phyloP scores from a whole-genome alignment of 768 basidiomycete genomes.

The Tricholoma bakamatsutake region DNA sequence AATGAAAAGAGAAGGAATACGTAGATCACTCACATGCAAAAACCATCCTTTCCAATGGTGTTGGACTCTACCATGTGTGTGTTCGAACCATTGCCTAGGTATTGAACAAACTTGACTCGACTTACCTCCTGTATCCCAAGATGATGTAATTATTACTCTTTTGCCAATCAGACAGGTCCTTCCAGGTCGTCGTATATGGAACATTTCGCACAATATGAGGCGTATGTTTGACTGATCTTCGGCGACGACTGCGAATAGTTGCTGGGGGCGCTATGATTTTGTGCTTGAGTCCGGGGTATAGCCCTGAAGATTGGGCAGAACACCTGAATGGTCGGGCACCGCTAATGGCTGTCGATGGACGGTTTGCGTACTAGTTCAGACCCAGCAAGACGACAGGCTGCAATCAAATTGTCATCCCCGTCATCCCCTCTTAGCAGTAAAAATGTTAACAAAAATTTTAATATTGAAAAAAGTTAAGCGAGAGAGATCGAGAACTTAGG shows the following conservation, averaged over 20 bases:
- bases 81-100: conserved; percentile 7
- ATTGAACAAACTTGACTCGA: conserved; percentile 4
- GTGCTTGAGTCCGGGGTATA: background rate
- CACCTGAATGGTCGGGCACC: too few relatives aligned
- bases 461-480: too few relatives aligned
- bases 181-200: conserved; percentile 31
- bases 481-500: too few relatives aligned
- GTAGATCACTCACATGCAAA: conserved; percentile 51
- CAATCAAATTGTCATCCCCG: too few relatives aligned
- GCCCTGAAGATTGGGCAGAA: too few relatives aligned
- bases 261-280: background rate
- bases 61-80: conserved; percentile 40
- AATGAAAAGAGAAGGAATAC: conserved; percentile 12
- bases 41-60: conserved; percentile 60
- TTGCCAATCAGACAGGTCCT: conserved; percentile 62
- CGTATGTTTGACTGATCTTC: background rate
- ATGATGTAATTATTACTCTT: conserved; percentile 71
- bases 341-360: too few relatives aligned
- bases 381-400: too few relatives aligned
- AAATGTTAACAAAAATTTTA: too few relatives aligned
- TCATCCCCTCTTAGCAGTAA: too few relatives aligned
- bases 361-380: too few relatives aligned
- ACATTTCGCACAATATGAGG: background rate
- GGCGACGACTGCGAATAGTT: background rate
- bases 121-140: conserved; percentile 63